phyloP scores from a whole-genome alignment of 257 asterid species.

The Cordia subcordata region DNA sequence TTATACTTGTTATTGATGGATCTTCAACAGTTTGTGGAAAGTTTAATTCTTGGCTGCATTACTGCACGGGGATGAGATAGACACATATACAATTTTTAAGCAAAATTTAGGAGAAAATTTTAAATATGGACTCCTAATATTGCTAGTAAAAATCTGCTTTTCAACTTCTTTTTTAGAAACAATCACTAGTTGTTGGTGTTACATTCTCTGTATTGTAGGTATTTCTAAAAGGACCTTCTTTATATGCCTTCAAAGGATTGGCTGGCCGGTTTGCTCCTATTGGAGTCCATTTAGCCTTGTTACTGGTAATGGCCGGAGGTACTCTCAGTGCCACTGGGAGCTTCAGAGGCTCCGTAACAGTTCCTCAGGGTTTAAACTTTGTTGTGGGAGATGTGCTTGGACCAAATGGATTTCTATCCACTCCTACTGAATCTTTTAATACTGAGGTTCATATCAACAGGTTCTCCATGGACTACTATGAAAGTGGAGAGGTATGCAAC shows the following conservation, averaged over 20 bases:
- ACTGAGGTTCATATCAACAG: constrained; percentile 81
- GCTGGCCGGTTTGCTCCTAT: constrained; percentile 83
- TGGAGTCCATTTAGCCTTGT: constrained; percentile 81
- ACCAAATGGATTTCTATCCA: constrained; percentile 62
- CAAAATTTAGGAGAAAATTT: too few species aligned
- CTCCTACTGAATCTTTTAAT: constrained; percentile 73
- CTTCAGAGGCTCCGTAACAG: constrained; percentile 72
- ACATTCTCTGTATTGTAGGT: constrained; percentile 36
- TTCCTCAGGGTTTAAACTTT: constrained; percentile 82
- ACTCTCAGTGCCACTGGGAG: constrained; percentile 83
- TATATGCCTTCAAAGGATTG: constrained; percentile 76
- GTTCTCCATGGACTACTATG: constrained; percentile 71
- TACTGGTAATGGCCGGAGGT: constrained; percentile 84
- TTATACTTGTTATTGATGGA: too few species aligned
- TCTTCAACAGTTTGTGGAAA: too few species aligned
- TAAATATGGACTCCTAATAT: too few species aligned
- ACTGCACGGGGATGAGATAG: too few species aligned
- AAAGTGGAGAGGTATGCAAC: constrained; percentile 74
- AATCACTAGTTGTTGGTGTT: too few species aligned
- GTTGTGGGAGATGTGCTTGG: constrained; percentile 65
- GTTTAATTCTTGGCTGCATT: too few species aligned
- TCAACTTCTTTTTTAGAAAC: too few species aligned
- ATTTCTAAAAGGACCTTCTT: constrained; percentile 70
- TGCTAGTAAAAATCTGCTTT: too few species aligned
- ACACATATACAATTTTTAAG: too few species aligned